Percentiles rank a stretch among this genome's conserved stretches.
phyloP scores from a whole-genome alignment of 164 flowering plant genomes.

The Vitis amurensis region DNA sequence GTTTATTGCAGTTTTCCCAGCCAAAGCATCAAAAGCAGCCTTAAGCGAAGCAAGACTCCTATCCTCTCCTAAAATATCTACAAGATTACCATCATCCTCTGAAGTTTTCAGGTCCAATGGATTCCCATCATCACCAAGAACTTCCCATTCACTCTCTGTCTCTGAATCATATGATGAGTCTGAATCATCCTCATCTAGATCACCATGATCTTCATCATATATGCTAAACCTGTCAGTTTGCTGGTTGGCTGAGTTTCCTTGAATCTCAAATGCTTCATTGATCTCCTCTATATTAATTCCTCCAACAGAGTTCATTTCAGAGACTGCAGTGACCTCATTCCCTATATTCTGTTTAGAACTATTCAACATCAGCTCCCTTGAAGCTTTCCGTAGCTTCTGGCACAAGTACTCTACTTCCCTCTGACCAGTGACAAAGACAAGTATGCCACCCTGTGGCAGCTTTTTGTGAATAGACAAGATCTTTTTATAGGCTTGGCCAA shows the following conservation, averaged over 20 bases:
- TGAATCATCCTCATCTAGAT: constrained; percentile 41
- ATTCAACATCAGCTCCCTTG: constrained; percentile 37
- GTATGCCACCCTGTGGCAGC: constrained; percentile 91
- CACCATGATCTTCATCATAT: constrained; percentile 48
- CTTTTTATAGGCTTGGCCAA: constrained; percentile 90
- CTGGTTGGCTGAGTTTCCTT: constrained; percentile 27
- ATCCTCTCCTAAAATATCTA: constrained; percentile 40
- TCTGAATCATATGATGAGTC: constrained; percentile 46
- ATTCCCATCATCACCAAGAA: constrained; percentile 33
- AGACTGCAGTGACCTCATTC: constrained; percentile 21
- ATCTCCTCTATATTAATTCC: constrained; percentile 60
- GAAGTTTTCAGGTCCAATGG: constrained; percentile 10
- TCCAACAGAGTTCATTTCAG: constrained; percentile 28
- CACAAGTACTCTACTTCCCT: constrained; percentile 92
- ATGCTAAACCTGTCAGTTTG: constrained; percentile 57
- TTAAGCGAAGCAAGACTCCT: constrained; percentile 58
- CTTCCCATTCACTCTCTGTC: constrained; percentile 63
- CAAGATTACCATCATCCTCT: constrained; percentile 24
- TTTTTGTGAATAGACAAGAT: constrained; percentile 83
- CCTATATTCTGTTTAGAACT: constrained; percentile 18
- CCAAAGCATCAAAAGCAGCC: constrained; percentile 80
- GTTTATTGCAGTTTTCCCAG: constrained; percentile 34
- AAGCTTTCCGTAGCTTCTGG: constrained; percentile 67
- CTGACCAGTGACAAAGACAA: constrained; percentile 96
- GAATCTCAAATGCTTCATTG: constrained; percentile 70